These are phyloP conservation scores for Ziziphus jujuba DNA, from an alignment of 306 rosid species.

Conservation along the genomic window DNA sequence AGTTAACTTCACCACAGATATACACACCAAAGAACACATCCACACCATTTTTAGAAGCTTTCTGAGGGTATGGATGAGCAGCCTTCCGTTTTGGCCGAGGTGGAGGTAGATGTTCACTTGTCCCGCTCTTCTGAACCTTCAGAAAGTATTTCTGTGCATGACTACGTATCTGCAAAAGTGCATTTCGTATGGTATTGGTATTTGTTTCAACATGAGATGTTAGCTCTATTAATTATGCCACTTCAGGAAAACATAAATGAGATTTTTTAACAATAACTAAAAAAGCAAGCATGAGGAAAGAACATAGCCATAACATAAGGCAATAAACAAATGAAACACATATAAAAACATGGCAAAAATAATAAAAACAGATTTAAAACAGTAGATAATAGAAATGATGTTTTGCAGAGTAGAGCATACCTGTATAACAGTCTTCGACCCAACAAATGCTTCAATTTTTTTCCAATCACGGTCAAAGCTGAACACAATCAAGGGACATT, in stretches of 20 bases:
- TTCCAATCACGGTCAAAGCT: constrained; percentile 99
- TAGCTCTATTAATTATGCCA: too few relatives aligned
- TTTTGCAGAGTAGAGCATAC: constrained; percentile 37
- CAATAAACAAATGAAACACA: not conserved
- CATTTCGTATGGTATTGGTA: constrained; percentile 4
- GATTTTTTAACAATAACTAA: too few relatives aligned
- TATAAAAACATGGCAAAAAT: not conserved
- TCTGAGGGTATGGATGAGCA: constrained; percentile 96
- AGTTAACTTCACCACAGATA: constrained; percentile 5
- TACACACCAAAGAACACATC: constrained; percentile 3
- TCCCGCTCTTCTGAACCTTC: constrained; percentile 93
- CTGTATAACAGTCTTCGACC: constrained; percentile 97
- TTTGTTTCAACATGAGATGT: not conserved
- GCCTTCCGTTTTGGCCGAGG: constrained; percentile 98
- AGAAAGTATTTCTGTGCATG: constrained; percentile 96
- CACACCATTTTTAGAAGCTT: constrained; percentile 81
- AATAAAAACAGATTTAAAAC: constrained; percentile 7
- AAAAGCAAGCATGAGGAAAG: too few relatives aligned
- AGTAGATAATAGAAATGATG: not conserved
- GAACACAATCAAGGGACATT: constrained; percentile 16
- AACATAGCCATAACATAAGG: too few relatives aligned
- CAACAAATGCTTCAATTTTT: constrained; percentile 96
- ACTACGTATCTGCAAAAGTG: constrained; percentile 71
- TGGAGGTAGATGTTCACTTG: constrained; percentile 92
- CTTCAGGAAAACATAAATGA: too few relatives aligned